Base-by-base conservation (phyloP, 1,139 yeast species). In the Geotrichum cucujoidarum region DNA sequence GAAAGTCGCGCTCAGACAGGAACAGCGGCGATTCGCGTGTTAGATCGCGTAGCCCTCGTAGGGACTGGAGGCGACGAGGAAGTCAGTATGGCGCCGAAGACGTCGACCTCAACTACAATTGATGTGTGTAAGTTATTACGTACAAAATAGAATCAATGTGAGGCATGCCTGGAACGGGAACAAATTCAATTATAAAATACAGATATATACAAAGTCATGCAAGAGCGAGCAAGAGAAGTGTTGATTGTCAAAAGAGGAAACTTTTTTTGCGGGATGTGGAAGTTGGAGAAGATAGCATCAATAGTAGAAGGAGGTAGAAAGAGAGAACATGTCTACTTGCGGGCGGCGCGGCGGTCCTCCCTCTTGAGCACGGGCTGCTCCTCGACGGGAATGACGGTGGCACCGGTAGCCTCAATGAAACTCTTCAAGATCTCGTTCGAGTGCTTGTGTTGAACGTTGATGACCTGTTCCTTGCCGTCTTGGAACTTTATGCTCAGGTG, bases 401-500 rank as follows among this genome's bases (percentile, higher is more conserved):
- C 77, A 10, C 61, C 59, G 1, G 75, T 65, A 4, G 60, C 53
- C 20, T 57, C 51, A 18, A 70, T 57, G 43, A 75, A 61, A 43
- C 67, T 69, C 20, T 60, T 53, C 58, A 75, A 63, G 37, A 75
- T 74, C 43, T 65, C 71, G 17, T 60, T 58, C 7, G 71, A 63
- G 41, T 64, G 66, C 50, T 65, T 66, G 51, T 69, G 53, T 51
- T 70, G 69, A 51, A 74, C 65, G 43, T 73, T 72, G 31, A 73
- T 59, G 11, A 56, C 55, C 50, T 62, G 58, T 13, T 51, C 53
- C 10, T 59, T 53, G 4, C 76, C 77, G 53, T 71, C 70, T 3
- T 54, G 52, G 37, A 58, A 64, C 21, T 49, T 36, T 17, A 70
- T 57, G 37, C 59, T 67, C 30, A 72, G 49, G 4, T 60, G 35